Evolutionary conservation across 768 basidiomycete genomes (phyloP), one percentile per base, ranked within the genome.

Genomic region (Podaxis mareebaensis): DNA sequence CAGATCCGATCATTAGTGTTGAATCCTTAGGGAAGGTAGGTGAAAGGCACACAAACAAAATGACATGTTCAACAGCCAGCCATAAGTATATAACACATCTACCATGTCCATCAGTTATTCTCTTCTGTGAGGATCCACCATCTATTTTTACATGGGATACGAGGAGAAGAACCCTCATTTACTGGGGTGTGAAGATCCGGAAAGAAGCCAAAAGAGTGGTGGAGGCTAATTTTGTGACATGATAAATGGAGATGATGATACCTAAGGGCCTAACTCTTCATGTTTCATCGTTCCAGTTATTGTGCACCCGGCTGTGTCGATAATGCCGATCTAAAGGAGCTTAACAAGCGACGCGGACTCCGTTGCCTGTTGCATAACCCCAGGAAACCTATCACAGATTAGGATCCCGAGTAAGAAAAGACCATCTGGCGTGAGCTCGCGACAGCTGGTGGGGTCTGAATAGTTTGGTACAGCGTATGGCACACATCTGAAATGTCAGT

Each of bases 221-320:
- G 44, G 17, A 11, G 33, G 51, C 51, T 52, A 60, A 60, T 26
- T 60, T 52, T 60, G 15, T 60, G 33, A 24, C 39, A 11, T 39
- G 38, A 52, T 42, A 26, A 53, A 60, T 39, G 48, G 59, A 24
- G 58, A 59, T 59, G 46, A 38, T 59, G 58, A 60, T 52, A 52
- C 38, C 26, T 12, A 20, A 39, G 12, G 20, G 42, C 10, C 15
- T 40, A 22, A 42, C 40, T 33, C 30, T 49, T 48, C n/a, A 6
- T 20, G 58, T 59, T 49, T 51, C 48, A 49, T 8, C 39, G 20
- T 38, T 49, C n/a, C 30, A 33, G 51, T 33, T 36, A 13, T 51
- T 59, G 46, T 20, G 8, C 38, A 39, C 36, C 30, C 42, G 22
- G 30, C 48, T 39, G 38, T 40, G 36, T 52, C 49, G 44, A 26